Conservation (phyloP, 108 stramenopile genomes). For the Nitzschia inconspicua region DNA sequence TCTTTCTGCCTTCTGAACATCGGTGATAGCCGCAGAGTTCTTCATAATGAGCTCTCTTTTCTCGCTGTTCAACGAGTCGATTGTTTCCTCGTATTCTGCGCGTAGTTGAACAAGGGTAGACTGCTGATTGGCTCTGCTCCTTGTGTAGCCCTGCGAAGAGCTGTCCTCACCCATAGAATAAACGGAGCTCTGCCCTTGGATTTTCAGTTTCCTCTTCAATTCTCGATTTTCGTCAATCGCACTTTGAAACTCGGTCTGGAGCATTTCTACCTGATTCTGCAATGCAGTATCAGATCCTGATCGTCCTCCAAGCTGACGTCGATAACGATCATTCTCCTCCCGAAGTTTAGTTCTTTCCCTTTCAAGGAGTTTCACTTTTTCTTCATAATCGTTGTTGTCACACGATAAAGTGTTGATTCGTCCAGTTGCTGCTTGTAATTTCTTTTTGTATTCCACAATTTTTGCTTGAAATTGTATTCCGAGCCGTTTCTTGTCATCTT, state of each 20-base stretch:
- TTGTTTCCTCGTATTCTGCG: conserved; percentile 73
- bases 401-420: conserved; percentile 40
- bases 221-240: conserved; percentile 67
- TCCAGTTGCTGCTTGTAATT: conserved; percentile 46
- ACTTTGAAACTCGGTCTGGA: conserved; percentile 67
- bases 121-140: conserved; percentile 26
- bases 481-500: conserved; percentile 41
- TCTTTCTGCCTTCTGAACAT: conserved; percentile 71
- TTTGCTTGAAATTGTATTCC: conserved; percentile 47
- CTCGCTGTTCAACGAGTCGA: conserved; percentile 65
- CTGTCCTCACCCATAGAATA: conserved; percentile 19
- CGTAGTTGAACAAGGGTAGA: conserved; percentile 57
- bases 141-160: conserved; percentile 17
- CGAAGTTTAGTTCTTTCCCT: conserved; percentile 54
- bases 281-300: conserved; percentile 52
- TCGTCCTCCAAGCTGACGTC: conserved; percentile 78
- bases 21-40: conserved; percentile 66
- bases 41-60: conserved; percentile 83
- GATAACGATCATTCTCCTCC: conserved; percentile 79
- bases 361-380: conserved; percentile 40
- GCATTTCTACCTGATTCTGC: conserved; percentile 60
- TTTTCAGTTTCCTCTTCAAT: conserved; percentile 44
- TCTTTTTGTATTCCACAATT: conserved; percentile 55
- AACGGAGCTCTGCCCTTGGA: conserved; percentile 1
- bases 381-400: conserved; percentile 55